Evolutionary conservation across 305 asterid species (phyloP), one percentile per base, ranked within the genome.

Genomic region (Solanum chacoense): DNA sequence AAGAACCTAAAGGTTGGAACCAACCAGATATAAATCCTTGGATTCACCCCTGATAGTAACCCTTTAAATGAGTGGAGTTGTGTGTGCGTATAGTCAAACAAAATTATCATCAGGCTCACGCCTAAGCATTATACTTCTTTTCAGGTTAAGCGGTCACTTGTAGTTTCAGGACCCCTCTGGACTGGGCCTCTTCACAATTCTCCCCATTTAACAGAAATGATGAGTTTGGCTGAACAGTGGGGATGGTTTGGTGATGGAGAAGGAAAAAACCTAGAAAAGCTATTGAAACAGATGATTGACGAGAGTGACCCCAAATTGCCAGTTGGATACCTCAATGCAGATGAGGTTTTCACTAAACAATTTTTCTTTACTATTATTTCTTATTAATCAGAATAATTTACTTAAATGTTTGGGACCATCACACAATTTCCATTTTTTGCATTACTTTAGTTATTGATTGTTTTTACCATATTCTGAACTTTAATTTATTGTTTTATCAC

Each of bases 111-210:
- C 85, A 40, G 77, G 86, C 72, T 45, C 76, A 50, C 80, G 59
- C 79, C 42, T 86, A 77, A 86, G 42, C 16, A n/a, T 89, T 28
- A 40, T 5, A 45, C 87, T 83, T 75, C 59, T 80, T 90, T 92
- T 90, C 94, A 96, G 99, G 97, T 87, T 90, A 93, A 93, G 8
- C 89, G 90, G 81, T 95, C 98, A 84, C 94, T 92, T 77, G 90
- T 96, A 69, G 98, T 97, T 90, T 97, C 98, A 42, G 99, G 99
- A 87, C 98, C 99, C 26, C 93, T 97, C 28, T 97, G 99, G 98
- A 97, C 97, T 72, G 99, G 99, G 67, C 98, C 98, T 86, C 98
- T 96, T 88, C 99, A 96, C 91, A 89, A 89, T 86, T 85, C 94
- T 85, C 85, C 93, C 14, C 94, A 92, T 91, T 93, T 97, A n/a